phyloP scores from a whole-genome alignment of 1,284 basidiomycete genomes.

The Trichosporon faecale region DNA sequence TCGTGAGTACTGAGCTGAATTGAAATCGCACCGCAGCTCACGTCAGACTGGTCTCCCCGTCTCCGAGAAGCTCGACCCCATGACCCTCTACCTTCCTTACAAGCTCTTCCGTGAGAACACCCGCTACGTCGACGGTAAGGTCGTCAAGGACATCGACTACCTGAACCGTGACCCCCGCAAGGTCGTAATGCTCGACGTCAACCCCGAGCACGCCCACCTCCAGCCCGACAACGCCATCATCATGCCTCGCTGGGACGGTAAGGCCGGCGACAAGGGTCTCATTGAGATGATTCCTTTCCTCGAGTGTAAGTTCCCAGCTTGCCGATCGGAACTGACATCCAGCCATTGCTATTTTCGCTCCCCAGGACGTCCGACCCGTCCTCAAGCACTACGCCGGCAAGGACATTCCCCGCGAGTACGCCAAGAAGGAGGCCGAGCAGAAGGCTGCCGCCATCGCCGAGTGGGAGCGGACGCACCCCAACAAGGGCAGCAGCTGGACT shows the following conservation, averaged over 20 bases:
- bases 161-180: slow-evolving; percentile 90
- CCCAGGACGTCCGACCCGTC: slow-evolving; percentile 80
- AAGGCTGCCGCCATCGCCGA: slow-evolving; percentile 75
- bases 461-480: slow-evolving; percentile 66
- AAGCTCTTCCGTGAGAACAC: slow-evolving; percentile 88
- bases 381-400: slow-evolving; percentile 80
- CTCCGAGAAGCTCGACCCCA: slow-evolving; percentile 90
- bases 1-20: slow-evolving; percentile 60
- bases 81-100: slow-evolving; percentile 83
- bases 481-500: slow-evolving; percentile 52
- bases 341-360: slow-evolving; percentile 85
- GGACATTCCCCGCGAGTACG: slow-evolving; percentile 85
- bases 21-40: not conserved
- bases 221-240: slow-evolving; percentile 90
- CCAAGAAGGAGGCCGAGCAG: slow-evolving; percentile 74
- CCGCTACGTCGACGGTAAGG: slow-evolving; percentile 69
- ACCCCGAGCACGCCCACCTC: slow-evolving; percentile 68
- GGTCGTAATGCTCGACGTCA: slow-evolving; percentile 83
- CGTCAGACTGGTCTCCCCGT: slow-evolving; percentile 79
- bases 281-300: slow-evolving; percentile 93
- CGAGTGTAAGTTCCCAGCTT: slow-evolving; percentile 66
- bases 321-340: not conserved
- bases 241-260: slow-evolving; percentile 83
- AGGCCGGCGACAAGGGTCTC: slow-evolving; percentile 71
- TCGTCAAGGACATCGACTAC: slow-evolving; percentile 87